phyloP scores from a whole-genome alignment of 108 stramenopile species.

The Asterionellopsis glacialis region DNA sequence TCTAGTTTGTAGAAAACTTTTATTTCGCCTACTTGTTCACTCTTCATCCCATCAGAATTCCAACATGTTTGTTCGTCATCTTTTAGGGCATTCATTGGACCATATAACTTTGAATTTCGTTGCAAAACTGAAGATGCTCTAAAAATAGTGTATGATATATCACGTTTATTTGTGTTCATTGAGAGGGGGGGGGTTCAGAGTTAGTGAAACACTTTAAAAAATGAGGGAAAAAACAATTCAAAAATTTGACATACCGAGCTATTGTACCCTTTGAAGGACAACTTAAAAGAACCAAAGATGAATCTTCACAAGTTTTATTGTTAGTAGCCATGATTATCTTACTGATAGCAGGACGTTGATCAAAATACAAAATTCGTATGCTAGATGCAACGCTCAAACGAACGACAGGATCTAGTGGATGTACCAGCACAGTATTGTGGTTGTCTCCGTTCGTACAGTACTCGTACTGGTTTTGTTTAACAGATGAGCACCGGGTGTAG shows the following conservation, averaged over 20 bases:
- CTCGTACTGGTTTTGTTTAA: too few relatives aligned
- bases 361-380: too few relatives aligned
- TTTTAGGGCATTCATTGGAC: conserved; percentile 50
- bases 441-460: too few relatives aligned
- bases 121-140: conserved; percentile 59
- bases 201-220: too few relatives aligned
- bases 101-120: conserved; percentile 46
- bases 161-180: not conserved
- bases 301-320: not conserved
- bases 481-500: too few relatives aligned
- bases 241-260: not conserved
- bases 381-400: too few relatives aligned
- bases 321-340: too few relatives aligned
- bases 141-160: not conserved
- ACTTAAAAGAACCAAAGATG: not conserved
- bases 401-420: too few relatives aligned
- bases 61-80: conserved; percentile 38
- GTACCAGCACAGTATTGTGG: too few relatives aligned
- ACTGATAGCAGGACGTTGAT: too few relatives aligned
- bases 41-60: conserved; percentile 40
- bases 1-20: conserved; percentile 28
- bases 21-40: conserved; percentile 11
- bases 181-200: not conserved
- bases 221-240: not conserved
- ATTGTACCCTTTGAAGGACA: conserved; percentile 5